Percentiles rank a stretch among this genome's conserved stretches.
phyloP scores from a whole-genome alignment of 768 basidiomycete genomes.

The Hypsizygus marmoreus region DNA sequence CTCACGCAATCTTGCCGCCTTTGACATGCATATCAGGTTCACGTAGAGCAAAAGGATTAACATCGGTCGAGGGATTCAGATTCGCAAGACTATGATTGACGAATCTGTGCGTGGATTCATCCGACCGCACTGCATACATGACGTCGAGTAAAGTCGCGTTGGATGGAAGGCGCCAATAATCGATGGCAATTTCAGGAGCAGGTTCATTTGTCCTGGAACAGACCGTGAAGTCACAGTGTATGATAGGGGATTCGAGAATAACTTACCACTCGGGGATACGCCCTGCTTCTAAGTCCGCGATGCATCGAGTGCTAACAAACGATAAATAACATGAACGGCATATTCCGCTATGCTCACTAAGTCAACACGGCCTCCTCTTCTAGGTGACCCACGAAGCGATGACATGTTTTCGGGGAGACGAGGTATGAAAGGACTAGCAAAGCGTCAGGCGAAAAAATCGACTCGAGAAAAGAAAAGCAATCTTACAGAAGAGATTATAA shows the following conservation, averaged over 20 bases:
- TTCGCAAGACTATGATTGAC: conserved; percentile 96
- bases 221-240: background rate
- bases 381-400: conserved; percentile 89
- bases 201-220: conserved; percentile 59
- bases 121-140: conserved; percentile 88
- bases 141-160: conserved; percentile 85
- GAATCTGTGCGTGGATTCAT: conserved; percentile 92
- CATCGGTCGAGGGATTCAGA: conserved; percentile 71
- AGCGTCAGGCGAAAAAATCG: conserved; percentile 12
- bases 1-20: conserved; percentile 75
- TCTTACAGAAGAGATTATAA: conserved; percentile 85
- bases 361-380: conserved; percentile 97
- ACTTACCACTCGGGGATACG: conserved; percentile 77
- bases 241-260: conserved; percentile 6
- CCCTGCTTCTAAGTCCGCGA: conserved; percentile 81
- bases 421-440: conserved; percentile 73
- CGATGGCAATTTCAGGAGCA: conserved; percentile 88
- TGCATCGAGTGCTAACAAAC: conserved; percentile 67
- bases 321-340: conserved; percentile 9
- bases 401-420: conserved; percentile 71
- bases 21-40: conserved; percentile 88
- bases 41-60: conserved; percentile 87
- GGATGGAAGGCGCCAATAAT: conserved; percentile 85
- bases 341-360: conserved; percentile 55
- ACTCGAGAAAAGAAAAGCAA: conserved; percentile 6